These are phyloP conservation scores for Botrytis aclada DNA, from an alignment of 2,329 filamentous ascomycete species.

Conservation along the genomic window DNA sequence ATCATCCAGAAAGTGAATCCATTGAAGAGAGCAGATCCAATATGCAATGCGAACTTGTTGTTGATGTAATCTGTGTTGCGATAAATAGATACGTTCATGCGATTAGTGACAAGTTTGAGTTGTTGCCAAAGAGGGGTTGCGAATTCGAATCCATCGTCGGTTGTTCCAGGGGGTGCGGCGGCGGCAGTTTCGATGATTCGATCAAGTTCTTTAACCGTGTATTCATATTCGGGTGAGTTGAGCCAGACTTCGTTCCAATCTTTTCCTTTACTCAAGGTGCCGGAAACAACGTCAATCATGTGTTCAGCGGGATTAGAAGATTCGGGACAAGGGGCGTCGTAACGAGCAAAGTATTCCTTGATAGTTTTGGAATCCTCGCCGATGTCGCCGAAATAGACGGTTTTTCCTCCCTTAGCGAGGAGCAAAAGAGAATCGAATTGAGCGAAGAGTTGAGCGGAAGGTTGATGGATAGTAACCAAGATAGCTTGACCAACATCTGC, in stretches of 20 bases:
- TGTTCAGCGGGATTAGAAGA: slow-evolving; percentile 45
- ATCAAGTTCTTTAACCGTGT: slow-evolving; percentile 57
- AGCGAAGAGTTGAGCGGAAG: slow-evolving; percentile 51
- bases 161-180: slow-evolving; percentile 36
- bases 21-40: slow-evolving; percentile 55
- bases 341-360: slow-evolving; percentile 57
- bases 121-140: slow-evolving; percentile 50
- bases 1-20: slow-evolving; percentile 62
- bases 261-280: slow-evolving; percentile 50
- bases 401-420: slow-evolving; percentile 61
- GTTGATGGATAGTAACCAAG: slow-evolving; percentile 55
- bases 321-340: slow-evolving; percentile 45
- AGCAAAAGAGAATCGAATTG: slow-evolving; percentile 61
- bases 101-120: slow-evolving; percentile 35
- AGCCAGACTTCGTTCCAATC: slow-evolving; percentile 70
- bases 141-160: slow-evolving; percentile 47
- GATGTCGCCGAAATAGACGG: slow-evolving; percentile 68
- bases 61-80: slow-evolving; percentile 59
- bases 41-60: slow-evolving; percentile 51
- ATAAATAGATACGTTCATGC: slow-evolving; percentile 51
- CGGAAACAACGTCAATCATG: slow-evolving; percentile 46
- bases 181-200: slow-evolving; percentile 50
- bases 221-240: slow-evolving; percentile 54
- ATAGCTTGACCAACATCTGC: slow-evolving; percentile 53
- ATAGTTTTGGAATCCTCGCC: slow-evolving; percentile 57